Evolutionary conservation across 2,329 filamentous ascomycete species (phyloP).

Genomic region (Aspergillus floridensis): DNA sequence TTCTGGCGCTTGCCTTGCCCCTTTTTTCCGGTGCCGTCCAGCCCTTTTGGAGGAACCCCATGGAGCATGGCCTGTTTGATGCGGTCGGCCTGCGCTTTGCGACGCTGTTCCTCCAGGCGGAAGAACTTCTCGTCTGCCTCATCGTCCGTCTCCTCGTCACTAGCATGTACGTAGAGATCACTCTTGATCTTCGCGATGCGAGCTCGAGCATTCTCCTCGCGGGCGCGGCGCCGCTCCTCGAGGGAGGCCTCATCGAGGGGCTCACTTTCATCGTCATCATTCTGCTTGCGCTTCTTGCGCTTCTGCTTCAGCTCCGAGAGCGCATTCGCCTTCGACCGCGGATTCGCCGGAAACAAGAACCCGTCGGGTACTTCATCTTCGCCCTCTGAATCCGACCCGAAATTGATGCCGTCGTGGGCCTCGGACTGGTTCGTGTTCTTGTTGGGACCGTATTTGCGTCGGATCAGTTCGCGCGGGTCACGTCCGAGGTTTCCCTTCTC

Average conservation of each 20-base stretch:
- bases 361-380: conserved; percentile 58
- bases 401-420: conserved; percentile 52
- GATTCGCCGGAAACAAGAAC: conserved; percentile 63
- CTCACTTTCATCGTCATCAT: conserved; percentile 46
- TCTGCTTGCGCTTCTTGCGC: conserved; percentile 51
- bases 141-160: conserved; percentile 84
- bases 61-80: conserved; percentile 51
- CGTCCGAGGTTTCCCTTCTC: conserved; percentile 73
- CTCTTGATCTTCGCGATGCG: conserved; percentile 81
- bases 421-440: conserved; percentile 30
- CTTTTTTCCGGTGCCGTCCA: conserved; percentile 26
- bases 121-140: conserved; percentile 76
- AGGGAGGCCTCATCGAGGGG: conserved; percentile 63
- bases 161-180: conserved; percentile 73
- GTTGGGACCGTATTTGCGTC: conserved; percentile 56
- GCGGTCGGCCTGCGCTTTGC: conserved; percentile 54
- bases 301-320: conserved; percentile 60
- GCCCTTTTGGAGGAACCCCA: conserved; percentile 31
- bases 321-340: conserved; percentile 50
- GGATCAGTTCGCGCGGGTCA: conserved; percentile 74
- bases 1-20: conserved; percentile 30
- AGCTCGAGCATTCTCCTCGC: conserved; percentile 69
- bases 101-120: conserved; percentile 66
- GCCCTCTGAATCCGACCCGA: conserved; percentile 68
- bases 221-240: conserved; percentile 59